Percentiles rank a stretch among this genome's conserved stretches.
Conservation (phyloP, 345 rosid species). For the Rhodamnia rubescens region DNA sequence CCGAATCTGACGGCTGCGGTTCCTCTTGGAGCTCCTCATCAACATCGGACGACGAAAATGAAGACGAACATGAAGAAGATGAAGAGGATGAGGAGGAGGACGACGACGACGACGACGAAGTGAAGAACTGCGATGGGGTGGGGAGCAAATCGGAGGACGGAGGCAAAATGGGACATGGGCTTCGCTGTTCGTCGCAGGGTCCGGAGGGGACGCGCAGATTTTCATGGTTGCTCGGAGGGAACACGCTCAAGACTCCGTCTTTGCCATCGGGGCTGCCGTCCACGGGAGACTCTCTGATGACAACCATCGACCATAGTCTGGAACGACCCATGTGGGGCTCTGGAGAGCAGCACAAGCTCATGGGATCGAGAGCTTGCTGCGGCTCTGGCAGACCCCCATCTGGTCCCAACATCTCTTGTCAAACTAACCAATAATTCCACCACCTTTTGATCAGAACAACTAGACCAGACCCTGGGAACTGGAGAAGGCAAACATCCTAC, state of each 20-base stretch:
- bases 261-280: not conserved
- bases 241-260: not conserved
- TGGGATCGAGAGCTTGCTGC: not conserved
- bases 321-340: not conserved
- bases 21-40: not conserved
- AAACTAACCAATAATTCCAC: not conserved
- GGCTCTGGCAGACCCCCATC: not conserved
- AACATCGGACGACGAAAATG: slow-evolving; percentile 2
- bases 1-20: not conserved
- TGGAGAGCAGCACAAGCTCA: not conserved
- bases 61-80: not conserved
- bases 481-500: not conserved
- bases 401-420: not conserved
- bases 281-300: not conserved
- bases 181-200: not conserved
- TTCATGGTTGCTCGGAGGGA: slow-evolving; percentile 11
- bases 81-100: not conserved
- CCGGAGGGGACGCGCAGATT: slow-evolving; percentile 1
- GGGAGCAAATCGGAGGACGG: not conserved
- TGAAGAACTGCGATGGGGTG: not conserved
- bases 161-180: not conserved
- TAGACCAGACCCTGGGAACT: not conserved
- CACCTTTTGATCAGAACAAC: not conserved
- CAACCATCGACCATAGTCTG: not conserved
- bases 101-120: not conserved